Conservation (phyloP, 176 grass and related monocot genomes). For the Musa itinerans region DNA sequence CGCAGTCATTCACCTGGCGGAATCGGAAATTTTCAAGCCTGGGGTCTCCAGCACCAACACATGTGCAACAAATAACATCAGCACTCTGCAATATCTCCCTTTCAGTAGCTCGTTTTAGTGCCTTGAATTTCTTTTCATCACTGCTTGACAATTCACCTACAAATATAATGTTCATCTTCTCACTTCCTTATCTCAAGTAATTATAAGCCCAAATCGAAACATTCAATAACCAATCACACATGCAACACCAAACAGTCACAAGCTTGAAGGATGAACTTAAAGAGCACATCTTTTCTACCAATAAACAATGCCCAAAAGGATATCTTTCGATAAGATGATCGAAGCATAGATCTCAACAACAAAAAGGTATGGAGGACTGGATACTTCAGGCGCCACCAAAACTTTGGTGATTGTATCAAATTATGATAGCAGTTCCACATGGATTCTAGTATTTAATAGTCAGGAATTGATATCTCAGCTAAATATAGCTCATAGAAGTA, state of each 20-base stretch:
- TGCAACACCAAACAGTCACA: background rate
- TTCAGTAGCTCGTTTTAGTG: slow-evolving; percentile 96
- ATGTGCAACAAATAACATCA: slow-evolving; percentile 99
- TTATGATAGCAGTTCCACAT: background rate
- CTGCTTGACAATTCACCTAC: slow-evolving; percentile 92
- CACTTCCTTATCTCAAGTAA: background rate
- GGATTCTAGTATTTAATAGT: background rate
- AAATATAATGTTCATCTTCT: background rate
- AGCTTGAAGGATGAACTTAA: too few relatives aligned
- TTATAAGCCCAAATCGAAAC: background rate
- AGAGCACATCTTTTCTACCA: too few relatives aligned
- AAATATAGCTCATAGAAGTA: background rate
- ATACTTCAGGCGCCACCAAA: background rate
- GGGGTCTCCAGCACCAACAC: slow-evolving; percentile 98
- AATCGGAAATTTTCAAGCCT: slow-evolving; percentile 95
- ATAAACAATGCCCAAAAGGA: background rate
- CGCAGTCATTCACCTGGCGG: slow-evolving; percentile 46
- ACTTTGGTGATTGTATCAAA: background rate
- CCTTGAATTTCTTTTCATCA: slow-evolving; percentile 99
- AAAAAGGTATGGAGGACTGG: background rate
- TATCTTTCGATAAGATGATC: background rate
- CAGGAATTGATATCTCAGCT: background rate
- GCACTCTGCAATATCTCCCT: slow-evolving; percentile 99
- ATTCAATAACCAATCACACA: background rate
- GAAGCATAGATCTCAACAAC: background rate